These are phyloP conservation scores for Candida sonorensis DNA, from an alignment of 805 yeast species.

Conservation along the genomic window DNA sequence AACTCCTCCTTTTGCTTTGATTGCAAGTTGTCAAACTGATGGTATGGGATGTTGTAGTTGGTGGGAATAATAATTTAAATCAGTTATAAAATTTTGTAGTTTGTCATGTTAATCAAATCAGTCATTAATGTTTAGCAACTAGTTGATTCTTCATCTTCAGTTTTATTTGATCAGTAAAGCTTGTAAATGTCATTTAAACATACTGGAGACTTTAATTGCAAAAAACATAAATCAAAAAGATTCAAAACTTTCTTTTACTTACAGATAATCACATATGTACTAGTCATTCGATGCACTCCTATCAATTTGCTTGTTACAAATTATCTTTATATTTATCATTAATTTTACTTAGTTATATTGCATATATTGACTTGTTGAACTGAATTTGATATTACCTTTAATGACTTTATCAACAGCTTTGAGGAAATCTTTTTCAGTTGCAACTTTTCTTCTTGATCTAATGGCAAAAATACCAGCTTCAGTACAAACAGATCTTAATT, in stretches of 20 bases:
- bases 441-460: constrained; percentile 96
- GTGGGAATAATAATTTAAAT: constrained; percentile 60
- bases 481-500: constrained; percentile 94
- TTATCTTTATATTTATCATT: too few relatives aligned
- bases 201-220: too few relatives aligned
- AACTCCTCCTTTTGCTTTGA: constrained; percentile 74
- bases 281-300: too few relatives aligned
- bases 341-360: constrained; percentile 65
- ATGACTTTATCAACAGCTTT: constrained; percentile 98
- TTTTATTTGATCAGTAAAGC: too few relatives aligned
- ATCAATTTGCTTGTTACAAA: too few relatives aligned
- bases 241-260: too few relatives aligned
- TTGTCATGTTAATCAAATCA: too few relatives aligned
- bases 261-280: too few relatives aligned
- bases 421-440: constrained; percentile 95
- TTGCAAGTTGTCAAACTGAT: constrained; percentile 89
- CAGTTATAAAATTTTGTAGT: not conserved
- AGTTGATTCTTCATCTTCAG: too few relatives aligned
- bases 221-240: too few relatives aligned
- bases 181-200: too few relatives aligned
- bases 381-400: constrained; percentile 96
- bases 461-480: constrained; percentile 99
- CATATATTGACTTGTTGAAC: constrained; percentile 97
- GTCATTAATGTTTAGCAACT: too few relatives aligned
- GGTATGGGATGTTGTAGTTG: constrained; percentile 96